These are phyloP conservation scores for Trichoderma oligosporum DNA, from an alignment of 2,329 filamentous ascomycete species.

Conservation along the genomic window DNA sequence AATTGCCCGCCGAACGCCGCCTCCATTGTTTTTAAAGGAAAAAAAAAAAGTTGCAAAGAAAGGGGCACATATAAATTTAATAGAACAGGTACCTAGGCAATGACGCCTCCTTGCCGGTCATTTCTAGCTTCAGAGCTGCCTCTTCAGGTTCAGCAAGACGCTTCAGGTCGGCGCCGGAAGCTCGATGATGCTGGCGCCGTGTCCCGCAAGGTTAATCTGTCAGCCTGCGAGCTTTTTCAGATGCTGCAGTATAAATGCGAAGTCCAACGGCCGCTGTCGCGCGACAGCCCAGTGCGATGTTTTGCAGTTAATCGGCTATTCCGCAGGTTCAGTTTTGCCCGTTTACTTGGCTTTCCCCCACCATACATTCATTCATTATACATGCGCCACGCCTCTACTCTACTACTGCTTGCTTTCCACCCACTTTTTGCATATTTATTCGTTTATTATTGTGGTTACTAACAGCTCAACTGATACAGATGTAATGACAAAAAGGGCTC, in stretches of 20 bases:
- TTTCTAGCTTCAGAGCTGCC: slow-evolving; percentile 53
- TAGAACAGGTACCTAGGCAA: no score
- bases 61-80: no score
- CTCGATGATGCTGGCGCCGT: slow-evolving; percentile 34
- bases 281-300: slow-evolving; percentile 50
- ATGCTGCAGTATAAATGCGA: slow-evolving; percentile 60
- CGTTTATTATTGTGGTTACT: background rate
- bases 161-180: slow-evolving; percentile 52
- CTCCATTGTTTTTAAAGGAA: slow-evolving; percentile 30
- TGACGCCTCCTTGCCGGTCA: slow-evolving; percentile 56
- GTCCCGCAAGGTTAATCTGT: slow-evolving; percentile 45
- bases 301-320: slow-evolving; percentile 58
- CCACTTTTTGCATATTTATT: background rate
- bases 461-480: slow-evolving; percentile 35
- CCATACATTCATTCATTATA: no score
- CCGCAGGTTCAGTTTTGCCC: slow-evolving; percentile 47
- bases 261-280: slow-evolving; percentile 46
- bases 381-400: no score
- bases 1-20: slow-evolving; percentile 46
- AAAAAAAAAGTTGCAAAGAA: no score
- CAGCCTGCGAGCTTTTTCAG: slow-evolving; percentile 52
- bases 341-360: background rate
- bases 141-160: slow-evolving; percentile 45
- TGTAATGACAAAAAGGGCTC: slow-evolving; percentile 54
- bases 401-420: no score